Evolutionary conservation across 169 alveolate genomes (phyloP).

Genomic region (Amoebophrya sp.): DNA sequence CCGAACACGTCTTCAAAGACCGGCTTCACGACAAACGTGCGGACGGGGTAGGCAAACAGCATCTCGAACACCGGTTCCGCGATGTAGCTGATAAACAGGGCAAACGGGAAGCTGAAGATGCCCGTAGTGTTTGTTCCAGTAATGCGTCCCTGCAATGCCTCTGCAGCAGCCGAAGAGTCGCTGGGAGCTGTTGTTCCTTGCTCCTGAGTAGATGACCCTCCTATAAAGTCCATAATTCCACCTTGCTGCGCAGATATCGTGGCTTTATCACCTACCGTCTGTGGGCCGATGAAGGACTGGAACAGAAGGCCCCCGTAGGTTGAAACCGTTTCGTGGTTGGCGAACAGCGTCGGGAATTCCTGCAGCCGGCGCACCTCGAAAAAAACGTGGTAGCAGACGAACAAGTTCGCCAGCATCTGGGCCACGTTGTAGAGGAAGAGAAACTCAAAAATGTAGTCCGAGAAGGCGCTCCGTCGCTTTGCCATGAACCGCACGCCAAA

Average conservation of each 20-base stretch:
- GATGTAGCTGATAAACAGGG: not conserved
- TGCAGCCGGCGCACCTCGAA: not conserved
- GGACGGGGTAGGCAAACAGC: not conserved
- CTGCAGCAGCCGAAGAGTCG: not conserved
- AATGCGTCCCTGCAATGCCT: not conserved
- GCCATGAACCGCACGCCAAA: not conserved
- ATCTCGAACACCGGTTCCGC: not conserved
- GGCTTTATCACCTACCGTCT: not conserved
- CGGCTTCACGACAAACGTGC: not conserved
- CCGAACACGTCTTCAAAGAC: not conserved
- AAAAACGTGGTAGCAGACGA: not conserved
- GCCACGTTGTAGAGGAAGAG: not conserved
- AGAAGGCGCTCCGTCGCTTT: not conserved
- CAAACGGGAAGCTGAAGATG: not conserved
- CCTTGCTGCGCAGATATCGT: not conserved
- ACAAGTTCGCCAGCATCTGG: not conserved
- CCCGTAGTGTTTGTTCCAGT: too few relatives aligned
- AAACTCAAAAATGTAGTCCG: not conserved
- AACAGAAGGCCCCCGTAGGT: not conserved
- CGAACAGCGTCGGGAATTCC: not conserved
- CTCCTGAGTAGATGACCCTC: too few relatives aligned
- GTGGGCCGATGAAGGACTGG: not conserved
- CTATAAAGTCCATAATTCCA: too few relatives aligned
- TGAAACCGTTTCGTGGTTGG: not conserved
- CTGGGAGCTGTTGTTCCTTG: too few relatives aligned